Evolutionary conservation across 2,329 filamentous ascomycete species (phyloP), one percentile per base, ranked within the genome.

Genomic region (Cadophora malorum): DNA sequence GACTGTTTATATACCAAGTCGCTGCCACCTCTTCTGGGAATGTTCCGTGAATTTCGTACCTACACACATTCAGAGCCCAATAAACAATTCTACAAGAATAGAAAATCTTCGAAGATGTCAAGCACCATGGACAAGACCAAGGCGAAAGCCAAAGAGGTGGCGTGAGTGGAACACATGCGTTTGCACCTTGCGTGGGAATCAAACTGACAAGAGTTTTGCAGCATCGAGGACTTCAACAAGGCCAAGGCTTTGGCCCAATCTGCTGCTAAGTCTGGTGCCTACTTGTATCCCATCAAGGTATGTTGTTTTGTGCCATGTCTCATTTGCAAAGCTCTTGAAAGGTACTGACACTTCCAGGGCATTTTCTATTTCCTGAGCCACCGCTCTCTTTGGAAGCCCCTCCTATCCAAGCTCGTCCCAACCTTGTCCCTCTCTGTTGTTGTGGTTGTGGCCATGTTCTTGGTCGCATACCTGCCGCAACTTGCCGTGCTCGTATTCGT

Each of bases 401-500:
- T 90, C 53, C 71, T 84, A 47, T 85, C 83, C 7, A 83, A 83
- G 68, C 78, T 90, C 55, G 78, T 82, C 1, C 85, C 86, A 2
- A 93, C 90, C 33, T 73, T 96, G 62, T 84, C 86, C 1, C 85
- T 97, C 1, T 93, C 92, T 16, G 79, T 90, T 10, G 86, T 87
- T 55, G 89, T 97, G 56, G 90, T 94, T 0, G 83, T 84, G 12
- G 83, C 87, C 79, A 96, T 97, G 93, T 97, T 98, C 80, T 82
- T 91, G 73, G 89, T 97, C 77, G 91, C 94, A 60, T 97, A 97
- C 78, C 77, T 90, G 9, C 95, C 95, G 0, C 95, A 97, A 82
- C 86, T 93, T 28, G 91, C 93, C 0, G 79, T 97, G 16, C 86
- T 97, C 55, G 85, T 93, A 63, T 89, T 97, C 74, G 91, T 96